These are phyloP conservation scores for Capsella rubella DNA, from an alignment of 441 rosid species.

Conservation along the genomic window DNA sequence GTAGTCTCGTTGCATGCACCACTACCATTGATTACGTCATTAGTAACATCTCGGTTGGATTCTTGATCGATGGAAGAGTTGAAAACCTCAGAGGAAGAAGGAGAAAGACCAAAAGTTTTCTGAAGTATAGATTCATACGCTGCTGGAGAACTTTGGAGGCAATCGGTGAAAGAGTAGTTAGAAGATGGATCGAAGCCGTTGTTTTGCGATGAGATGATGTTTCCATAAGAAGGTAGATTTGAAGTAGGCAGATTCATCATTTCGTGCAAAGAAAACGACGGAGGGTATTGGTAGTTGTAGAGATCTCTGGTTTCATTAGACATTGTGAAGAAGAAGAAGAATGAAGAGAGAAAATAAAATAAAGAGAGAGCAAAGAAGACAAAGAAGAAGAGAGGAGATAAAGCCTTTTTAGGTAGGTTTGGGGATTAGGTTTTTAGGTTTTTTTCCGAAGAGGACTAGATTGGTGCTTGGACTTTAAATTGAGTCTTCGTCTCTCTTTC, in stretches of 20 bases:
- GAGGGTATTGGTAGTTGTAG: conserved; percentile 51
- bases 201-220: conserved; percentile 35
- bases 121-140: conserved; percentile 49
- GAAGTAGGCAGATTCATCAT: conserved; percentile 39
- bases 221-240: conserved; percentile 36
- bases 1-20: conserved; percentile 45
- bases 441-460: conserved; percentile 30
- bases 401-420: conserved; percentile 40
- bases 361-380: background rate
- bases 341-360: background rate
- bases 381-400: conserved; percentile 34
- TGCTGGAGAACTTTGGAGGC: conserved; percentile 53
- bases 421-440: conserved; percentile 43
- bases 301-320: conserved; percentile 56
- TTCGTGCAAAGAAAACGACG: conserved; percentile 45
- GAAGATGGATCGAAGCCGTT: conserved; percentile 43
- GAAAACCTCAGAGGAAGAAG: conserved; percentile 65
- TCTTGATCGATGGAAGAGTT: conserved; percentile 49
- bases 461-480: conserved; percentile 46
- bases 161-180: conserved; percentile 55
- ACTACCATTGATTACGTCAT: conserved; percentile 33
- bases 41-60: conserved; percentile 25
- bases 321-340: conserved; percentile 43
- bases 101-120: conserved; percentile 57
- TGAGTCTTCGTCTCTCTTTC: conserved; percentile 44